These are phyloP conservation scores for Alternaria gansuensis DNA, from an alignment of 2,329 filamentous ascomycete species.

Conservation along the genomic window DNA sequence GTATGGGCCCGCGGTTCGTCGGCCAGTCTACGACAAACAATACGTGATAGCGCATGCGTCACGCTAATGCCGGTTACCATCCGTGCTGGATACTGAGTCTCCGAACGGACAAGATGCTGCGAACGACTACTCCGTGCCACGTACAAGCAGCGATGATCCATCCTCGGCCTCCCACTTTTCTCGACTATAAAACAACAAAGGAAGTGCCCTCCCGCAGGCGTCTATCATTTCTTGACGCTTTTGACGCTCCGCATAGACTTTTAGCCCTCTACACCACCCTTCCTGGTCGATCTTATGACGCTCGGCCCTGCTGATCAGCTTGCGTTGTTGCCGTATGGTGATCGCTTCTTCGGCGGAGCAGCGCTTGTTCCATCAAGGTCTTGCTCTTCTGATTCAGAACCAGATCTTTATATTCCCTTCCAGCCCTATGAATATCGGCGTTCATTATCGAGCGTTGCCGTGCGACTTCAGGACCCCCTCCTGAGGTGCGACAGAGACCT, in stretches of 20 bases:
- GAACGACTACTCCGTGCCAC: neutral
- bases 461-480: conserved; percentile 34
- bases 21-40: conserved; percentile 9
- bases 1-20: neutral
- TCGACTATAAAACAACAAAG: conserved; percentile 3
- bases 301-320: conserved; percentile 18
- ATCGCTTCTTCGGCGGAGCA: conserved; percentile 18
- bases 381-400: conserved; percentile 32
- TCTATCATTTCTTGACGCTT: neutral
- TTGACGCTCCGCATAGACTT: neutral
- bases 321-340: conserved; percentile 20
- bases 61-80: neutral
- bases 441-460: conserved; percentile 11
- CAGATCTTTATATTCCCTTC: conserved; percentile 22
- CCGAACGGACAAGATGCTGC: neutral
- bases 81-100: neutral
- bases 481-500: conserved; percentile 38
- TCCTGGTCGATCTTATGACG: conserved; percentile 24
- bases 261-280: neutral
- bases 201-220: neutral
- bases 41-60: neutral
- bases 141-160: neutral
- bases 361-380: conserved; percentile 12
- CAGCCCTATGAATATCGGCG: conserved; percentile 11
- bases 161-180: neutral